A percentile compares a stretch with the other conserved stretches of the same genome.
Conservation (phyloP, 129 eudicot species). For the Tagetes erecta region DNA sequence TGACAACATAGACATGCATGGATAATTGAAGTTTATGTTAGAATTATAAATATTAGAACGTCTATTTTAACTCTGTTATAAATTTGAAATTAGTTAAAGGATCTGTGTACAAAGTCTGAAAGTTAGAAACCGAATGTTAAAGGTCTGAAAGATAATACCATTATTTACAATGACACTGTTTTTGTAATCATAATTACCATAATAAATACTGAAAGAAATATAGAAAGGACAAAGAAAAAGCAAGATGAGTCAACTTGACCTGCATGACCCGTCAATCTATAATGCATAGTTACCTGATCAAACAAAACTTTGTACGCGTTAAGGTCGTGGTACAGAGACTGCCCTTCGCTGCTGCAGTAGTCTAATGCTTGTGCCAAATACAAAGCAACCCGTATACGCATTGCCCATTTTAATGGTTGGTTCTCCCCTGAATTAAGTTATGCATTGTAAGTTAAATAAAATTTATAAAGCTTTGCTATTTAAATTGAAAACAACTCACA, state of each 20-base stretch:
- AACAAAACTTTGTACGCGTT: constrained; percentile 91
- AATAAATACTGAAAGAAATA: neutral
- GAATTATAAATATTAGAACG: too few relatives aligned
- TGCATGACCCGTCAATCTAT: neutral
- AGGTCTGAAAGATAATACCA: too few relatives aligned
- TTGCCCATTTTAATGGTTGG: constrained; percentile 90
- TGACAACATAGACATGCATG: too few relatives aligned
- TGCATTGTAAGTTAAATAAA: neutral
- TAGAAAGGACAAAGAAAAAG: neutral
- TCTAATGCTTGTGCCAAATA: constrained; percentile 91
- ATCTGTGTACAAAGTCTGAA: too few relatives aligned
- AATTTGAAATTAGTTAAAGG: too few relatives aligned
- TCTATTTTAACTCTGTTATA: too few relatives aligned
- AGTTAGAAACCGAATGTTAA: too few relatives aligned
- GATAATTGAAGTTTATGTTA: too few relatives aligned
- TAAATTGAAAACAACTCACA: constrained; percentile 50
- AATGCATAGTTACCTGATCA: constrained; percentile 58
- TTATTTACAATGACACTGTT: too few relatives aligned
- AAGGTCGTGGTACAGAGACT: constrained; percentile 81
- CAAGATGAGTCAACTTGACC: neutral
- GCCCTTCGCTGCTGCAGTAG: constrained; percentile 78
- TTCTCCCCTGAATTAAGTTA: constrained; percentile 64
- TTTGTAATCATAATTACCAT: neutral
- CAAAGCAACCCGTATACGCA: constrained; percentile 87
- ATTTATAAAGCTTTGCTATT: neutral